A percentile compares a stretch with the other conserved stretches of the same genome.
phyloP scores from a whole-genome alignment of 2,329 filamentous ascomycete genomes.

The Xylariaceae sp. region DNA sequence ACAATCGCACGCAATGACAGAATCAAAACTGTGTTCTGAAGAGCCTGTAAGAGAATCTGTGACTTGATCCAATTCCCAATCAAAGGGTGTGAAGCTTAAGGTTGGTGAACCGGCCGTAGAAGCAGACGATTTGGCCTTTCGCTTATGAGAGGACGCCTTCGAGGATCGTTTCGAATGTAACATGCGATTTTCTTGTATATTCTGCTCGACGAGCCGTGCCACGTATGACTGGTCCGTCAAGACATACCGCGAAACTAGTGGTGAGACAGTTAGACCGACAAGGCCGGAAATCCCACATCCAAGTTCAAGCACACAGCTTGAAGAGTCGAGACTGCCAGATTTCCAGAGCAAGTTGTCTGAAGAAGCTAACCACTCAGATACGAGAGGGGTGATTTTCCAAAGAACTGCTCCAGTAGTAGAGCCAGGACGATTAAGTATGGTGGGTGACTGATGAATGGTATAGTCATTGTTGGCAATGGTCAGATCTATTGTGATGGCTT shows the following conservation, averaged over 20 bases:
- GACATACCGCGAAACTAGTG: conserved; percentile 62
- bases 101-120: conserved; percentile 27
- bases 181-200: conserved; percentile 62
- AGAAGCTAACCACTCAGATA: conserved; percentile 76
- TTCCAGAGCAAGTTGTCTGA: conserved; percentile 62
- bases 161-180: conserved; percentile 5
- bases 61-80: conserved; percentile 75
- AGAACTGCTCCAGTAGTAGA: conserved; percentile 80
- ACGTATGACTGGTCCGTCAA: conserved; percentile 90
- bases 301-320: conserved; percentile 71
- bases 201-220: conserved; percentile 70
- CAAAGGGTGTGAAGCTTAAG: conserved; percentile 61
- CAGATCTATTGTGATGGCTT: conserved; percentile 63
- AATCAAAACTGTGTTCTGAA: conserved; percentile 56
- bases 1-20: conserved; percentile 84
- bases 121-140: conserved; percentile 18
- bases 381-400: conserved; percentile 84
- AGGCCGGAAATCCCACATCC: conserved; percentile 86
- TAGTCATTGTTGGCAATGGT: conserved; percentile 68
- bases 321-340: conserved; percentile 47
- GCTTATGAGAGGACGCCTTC: conserved; percentile 15
- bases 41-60: conserved; percentile 41
- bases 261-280: conserved; percentile 66
- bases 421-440: conserved; percentile 68
- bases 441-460: conserved; percentile 78